Conservation (phyloP, 1,284 basidiomycete species). For the Cryptococcus sp. region DNA sequence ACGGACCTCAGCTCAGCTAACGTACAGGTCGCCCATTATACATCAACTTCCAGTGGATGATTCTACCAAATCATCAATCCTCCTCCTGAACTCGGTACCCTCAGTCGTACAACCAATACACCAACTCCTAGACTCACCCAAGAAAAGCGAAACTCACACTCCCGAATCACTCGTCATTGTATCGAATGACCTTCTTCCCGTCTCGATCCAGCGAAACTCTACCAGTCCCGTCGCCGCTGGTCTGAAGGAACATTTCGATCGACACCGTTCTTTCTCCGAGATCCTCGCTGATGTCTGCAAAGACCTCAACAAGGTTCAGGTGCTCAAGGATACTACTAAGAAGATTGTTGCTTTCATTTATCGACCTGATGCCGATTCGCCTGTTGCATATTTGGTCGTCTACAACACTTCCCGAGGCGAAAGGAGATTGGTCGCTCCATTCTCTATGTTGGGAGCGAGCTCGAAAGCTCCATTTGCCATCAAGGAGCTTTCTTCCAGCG, state of each 20-base stretch:
- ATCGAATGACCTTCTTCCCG: neutral
- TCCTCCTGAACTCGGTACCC: conserved; percentile 1
- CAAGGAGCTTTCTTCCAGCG: too few relatives aligned
- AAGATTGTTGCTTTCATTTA: neutral
- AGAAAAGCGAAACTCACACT: neutral
- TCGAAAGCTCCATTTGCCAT: neutral
- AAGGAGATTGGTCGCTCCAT: neutral
- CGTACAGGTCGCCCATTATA: neutral
- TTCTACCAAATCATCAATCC: neutral
- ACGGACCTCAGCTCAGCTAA: neutral
- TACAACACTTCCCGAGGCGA: neutral
- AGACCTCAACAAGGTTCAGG: neutral
- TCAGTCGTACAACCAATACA: conserved; percentile 1
- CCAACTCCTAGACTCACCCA: neutral
- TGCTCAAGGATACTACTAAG: neutral
- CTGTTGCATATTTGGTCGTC: neutral
- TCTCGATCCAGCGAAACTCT: neutral
- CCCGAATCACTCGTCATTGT: neutral
- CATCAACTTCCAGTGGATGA: conserved; percentile 4
- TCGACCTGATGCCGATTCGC: neutral
- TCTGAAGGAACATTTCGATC: neutral
- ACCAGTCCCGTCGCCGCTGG: neutral
- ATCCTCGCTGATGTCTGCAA: neutral
- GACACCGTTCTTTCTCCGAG: neutral
- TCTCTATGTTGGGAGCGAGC: neutral